Evolutionary conservation across 345 rosid genomes (phyloP), one percentile per base, ranked within the genome.

Genomic region (Toxicodendron radicans): DNA sequence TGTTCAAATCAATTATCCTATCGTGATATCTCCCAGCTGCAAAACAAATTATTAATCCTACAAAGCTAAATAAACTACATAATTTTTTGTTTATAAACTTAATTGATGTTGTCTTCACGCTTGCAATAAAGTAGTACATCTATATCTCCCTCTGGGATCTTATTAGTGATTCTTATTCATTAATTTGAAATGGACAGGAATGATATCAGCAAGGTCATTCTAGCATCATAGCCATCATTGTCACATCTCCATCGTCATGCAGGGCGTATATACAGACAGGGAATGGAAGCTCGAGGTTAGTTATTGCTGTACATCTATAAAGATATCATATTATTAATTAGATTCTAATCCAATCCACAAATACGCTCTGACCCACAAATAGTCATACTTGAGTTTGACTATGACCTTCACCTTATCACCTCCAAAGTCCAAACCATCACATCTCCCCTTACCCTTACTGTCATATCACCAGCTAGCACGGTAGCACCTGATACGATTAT

Each of bases 371-470:
- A 78, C 75, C 73, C 64, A 75, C 84, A 81, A 82, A 72, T 61
- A 45, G 80, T 83, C 81, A 80, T 51, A 20, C 77, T 84, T 81
- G 86, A 87, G 74, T 74, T 51, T 75, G 82, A 82, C 83, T 64
- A 71, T 78, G 68, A 58, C 35, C 21, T 23, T 11, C 64, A 0
- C 21, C 52, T 69, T 51, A 20, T 41, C 51, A 32, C 43, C 72
- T 41, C 59, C 70, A 67, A 71, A 66, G 68, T 41, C 59, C 70
- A 67, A 71, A 66, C 74, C 2, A 27, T 77, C 81, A 70, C 63
- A n/a, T 70, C 72, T 54, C 3, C 18, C 18, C 14, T 51, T 0
- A 30, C 43, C 18, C 59, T 14, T 4, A 66, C 58, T 8, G 13
- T 66, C 58, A 3, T 30, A 17, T 49, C 43, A 49, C 71, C 58